Percentiles rank a stretch among this genome's conserved stretches.
phyloP scores from a whole-genome alignment of 83 land plant genomes.

The Larix sibirica region DNA sequence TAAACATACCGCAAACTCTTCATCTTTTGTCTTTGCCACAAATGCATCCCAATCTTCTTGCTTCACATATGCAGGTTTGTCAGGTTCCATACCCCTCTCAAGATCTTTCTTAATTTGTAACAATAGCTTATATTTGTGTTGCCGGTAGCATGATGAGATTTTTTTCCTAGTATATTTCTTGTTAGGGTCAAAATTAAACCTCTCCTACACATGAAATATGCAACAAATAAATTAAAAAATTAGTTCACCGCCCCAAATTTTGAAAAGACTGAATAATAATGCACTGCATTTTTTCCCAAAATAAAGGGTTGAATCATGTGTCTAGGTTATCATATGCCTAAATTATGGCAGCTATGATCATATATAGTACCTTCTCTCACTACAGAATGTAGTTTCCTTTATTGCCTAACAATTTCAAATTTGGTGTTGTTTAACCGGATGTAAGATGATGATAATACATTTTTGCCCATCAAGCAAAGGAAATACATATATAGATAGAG shows the following conservation, averaged over 20 bases:
- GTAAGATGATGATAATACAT: too few species aligned
- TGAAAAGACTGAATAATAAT: too few species aligned
- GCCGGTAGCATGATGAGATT: slow-evolving; percentile 29
- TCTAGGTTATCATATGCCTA: not conserved
- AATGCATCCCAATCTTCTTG: slow-evolving; percentile 30
- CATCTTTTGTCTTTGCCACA: slow-evolving; percentile 33
- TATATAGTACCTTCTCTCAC: too few species aligned
- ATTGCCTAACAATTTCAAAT: too few species aligned
- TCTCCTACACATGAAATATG: slow-evolving; percentile 20
- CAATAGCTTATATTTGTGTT: slow-evolving; percentile 28
- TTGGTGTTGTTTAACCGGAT: too few species aligned
- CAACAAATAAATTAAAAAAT: not conserved
- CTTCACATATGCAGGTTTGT: slow-evolving; percentile 29
- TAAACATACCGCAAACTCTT: slow-evolving; percentile 27
- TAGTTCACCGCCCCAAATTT: not conserved
- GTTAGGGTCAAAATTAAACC: slow-evolving; percentile 27
- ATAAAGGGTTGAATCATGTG: not conserved
- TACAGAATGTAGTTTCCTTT: too few species aligned
- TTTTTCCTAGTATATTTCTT: slow-evolving; percentile 28
- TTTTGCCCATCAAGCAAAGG: too few species aligned
- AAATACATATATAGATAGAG: too few species aligned
- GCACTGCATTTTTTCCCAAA: not conserved
- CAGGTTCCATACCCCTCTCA: slow-evolving; percentile 23
- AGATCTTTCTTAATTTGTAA: slow-evolving; percentile 26
- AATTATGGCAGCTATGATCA: too few species aligned